These are phyloP conservation scores for Pichia sp. DNA, from an alignment of 1,139 yeast species.

Conservation along the genomic window DNA sequence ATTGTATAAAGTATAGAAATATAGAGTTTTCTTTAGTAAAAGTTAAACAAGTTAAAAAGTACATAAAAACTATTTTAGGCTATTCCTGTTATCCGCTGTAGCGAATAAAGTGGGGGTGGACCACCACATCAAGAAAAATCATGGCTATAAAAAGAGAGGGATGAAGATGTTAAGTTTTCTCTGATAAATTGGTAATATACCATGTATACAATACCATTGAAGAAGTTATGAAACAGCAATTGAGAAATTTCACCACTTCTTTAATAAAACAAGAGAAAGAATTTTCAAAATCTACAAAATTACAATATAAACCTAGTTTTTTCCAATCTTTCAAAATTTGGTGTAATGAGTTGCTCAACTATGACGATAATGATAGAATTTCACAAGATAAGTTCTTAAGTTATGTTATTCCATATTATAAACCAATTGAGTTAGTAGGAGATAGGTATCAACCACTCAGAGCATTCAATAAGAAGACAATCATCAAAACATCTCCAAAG, in stretches of 20 bases:
- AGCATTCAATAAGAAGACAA: conserved; percentile 17
- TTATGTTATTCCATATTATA: conserved; percentile 26
- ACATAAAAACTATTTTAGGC: not conserved
- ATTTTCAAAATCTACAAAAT: not conserved
- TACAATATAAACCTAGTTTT: not conserved
- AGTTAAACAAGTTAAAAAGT: not conserved
- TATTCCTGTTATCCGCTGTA: not conserved
- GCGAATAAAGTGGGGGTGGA: conserved; percentile 2
- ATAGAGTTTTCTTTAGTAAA: not conserved
- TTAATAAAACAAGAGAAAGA: not conserved
- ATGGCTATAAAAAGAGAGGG: not conserved
- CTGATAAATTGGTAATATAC: not conserved
- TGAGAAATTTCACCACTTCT: not conserved
- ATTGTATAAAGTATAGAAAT: not conserved
- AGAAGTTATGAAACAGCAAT: not conserved
- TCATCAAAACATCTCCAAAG: conserved; percentile 1
- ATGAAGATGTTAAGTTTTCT: no score
- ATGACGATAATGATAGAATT: conserved; percentile 18
- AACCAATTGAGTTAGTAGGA: conserved; percentile 12
- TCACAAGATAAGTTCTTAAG: conserved; percentile 24
- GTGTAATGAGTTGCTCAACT: conserved; percentile 17
- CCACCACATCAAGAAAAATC: not conserved
- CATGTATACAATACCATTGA: not conserved
- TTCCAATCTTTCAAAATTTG: conserved; percentile 20
- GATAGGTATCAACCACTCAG: conserved; percentile 1